Evolutionary conservation across 306 rosid genomes (phyloP), one percentile per base, ranked within the genome.

Genomic region (Pyrus bretschneideri): DNA sequence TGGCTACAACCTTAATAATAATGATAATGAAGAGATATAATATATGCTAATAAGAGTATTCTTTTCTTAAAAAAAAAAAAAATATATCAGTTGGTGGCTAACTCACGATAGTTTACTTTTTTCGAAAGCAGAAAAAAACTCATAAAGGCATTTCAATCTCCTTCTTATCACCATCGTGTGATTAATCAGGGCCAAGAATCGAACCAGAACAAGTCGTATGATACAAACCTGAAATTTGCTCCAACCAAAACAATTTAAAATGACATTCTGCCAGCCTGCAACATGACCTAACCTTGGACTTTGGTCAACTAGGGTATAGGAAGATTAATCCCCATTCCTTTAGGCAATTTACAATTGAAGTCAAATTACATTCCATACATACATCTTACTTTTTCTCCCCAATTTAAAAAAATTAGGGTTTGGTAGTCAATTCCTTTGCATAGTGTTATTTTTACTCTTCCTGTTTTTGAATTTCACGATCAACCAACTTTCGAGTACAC

Each of bases 141-240:
- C 42, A 38, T 7, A 38, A 1, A 7, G 0, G 0, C 9, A 38
- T 38, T 6, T 38, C 42, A 7, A 38, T 1, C 0, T 38, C 2
- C 2, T 7, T 7, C 0, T 7, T 0, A 38, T 38, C 42, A 38
- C 2, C 42, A 38, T 38, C 9, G 0, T 35, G 2, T 35, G 40
- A 6, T 35, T 35, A 0, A 35, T 1, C 1, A 35, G 2, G 0
- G 0, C 0, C 0, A 35, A 35, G 0, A 38, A 38, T 38, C 42
- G 0, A 38, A 38, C 2, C 40, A 38, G 0, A 38, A 38, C 10
- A 2, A 38, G 2, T 38, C 2, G 0, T 38, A 38, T 38, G 2
- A 38, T 38, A 38, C 9, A 0, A 6, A 35, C 1, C 6, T 35
- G 2, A 35, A 38, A 38, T 7, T 38, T 6, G 42, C 2, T 38